These are phyloP conservation scores for Diaporthe batatas DNA, from an alignment of 2,329 filamentous ascomycete species.

Conservation along the genomic window DNA sequence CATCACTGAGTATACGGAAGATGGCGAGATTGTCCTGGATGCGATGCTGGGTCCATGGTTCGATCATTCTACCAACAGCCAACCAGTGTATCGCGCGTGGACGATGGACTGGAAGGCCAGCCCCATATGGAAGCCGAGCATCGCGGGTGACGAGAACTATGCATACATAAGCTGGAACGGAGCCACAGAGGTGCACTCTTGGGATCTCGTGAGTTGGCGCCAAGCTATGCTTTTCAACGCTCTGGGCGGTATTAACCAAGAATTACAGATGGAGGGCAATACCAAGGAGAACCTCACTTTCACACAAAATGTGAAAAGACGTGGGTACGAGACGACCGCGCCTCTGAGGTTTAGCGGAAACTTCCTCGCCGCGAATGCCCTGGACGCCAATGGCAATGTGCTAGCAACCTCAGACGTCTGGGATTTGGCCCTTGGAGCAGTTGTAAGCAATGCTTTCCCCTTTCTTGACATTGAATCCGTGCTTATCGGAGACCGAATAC, in stretches of 20 bases:
- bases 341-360: slow-evolving; percentile 38
- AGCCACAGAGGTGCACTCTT: slow-evolving; percentile 49
- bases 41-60: slow-evolving; percentile 54
- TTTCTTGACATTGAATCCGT: background rate
- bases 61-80: slow-evolving; percentile 29
- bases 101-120: slow-evolving; percentile 46
- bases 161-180: slow-evolving; percentile 52
- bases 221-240: background rate
- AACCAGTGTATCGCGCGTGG: slow-evolving; percentile 45
- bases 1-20: slow-evolving; percentile 58
- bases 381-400: slow-evolving; percentile 38
- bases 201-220: slow-evolving; percentile 40
- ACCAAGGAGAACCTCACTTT: slow-evolving; percentile 36
- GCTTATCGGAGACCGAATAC: background rate
- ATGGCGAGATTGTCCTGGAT: slow-evolving; percentile 57
- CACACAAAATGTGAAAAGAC: slow-evolving; percentile 39
- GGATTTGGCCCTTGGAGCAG: slow-evolving; percentile 40
- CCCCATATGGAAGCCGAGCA: slow-evolving; percentile 45
- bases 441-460: slow-evolving; percentile 23
- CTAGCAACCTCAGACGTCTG: slow-evolving; percentile 40
- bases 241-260: background rate
- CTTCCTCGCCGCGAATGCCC: slow-evolving; percentile 38
- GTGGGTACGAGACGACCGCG: slow-evolving; percentile 39
- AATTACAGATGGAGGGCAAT: slow-evolving; percentile 39
- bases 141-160: slow-evolving; percentile 40